Percentiles rank a stretch among this genome's conserved stretches.
phyloP scores from a whole-genome alignment of 78 protist species.

The Isochrysis galbana region DNA sequence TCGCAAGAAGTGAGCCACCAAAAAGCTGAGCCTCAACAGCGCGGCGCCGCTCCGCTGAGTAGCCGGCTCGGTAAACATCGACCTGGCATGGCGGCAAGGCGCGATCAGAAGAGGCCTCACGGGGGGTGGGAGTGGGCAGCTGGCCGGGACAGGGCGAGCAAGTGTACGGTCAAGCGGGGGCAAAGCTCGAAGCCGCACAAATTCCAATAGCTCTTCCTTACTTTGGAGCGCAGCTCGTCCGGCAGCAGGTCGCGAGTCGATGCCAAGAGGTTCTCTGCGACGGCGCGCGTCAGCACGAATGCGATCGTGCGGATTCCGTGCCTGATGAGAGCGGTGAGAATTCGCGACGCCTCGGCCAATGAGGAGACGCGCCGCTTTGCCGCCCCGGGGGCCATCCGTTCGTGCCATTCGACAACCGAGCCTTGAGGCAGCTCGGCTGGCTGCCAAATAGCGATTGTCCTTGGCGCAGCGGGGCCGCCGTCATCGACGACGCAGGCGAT shows the following conservation, averaged over 20 bases:
- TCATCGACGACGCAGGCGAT: background rate
- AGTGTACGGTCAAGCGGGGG: too few species aligned
- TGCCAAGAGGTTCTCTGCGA: constrained; percentile 36
- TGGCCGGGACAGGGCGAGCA: too few species aligned
- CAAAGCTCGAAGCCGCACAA: too few species aligned
- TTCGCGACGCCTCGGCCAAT: background rate
- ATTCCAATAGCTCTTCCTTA: too few species aligned
- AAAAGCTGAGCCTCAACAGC: constrained; percentile 37
- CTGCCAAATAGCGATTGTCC: constrained; percentile 45
- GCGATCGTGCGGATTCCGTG: background rate
- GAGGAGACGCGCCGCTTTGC: background rate
- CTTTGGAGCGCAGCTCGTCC: background rate
- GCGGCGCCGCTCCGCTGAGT: constrained; percentile 28
- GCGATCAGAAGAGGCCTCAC: too few species aligned
- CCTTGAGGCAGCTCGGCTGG: background rate
- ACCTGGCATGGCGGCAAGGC: too few species aligned
- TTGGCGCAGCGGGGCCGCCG: constrained; percentile 38
- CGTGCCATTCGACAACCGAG: background rate
- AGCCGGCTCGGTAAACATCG: constrained; percentile 46
- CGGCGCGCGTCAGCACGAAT: constrained; percentile 8
- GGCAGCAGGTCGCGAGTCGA: background rate
- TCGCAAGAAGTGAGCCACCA: constrained; percentile 38
- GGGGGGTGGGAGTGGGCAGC: too few species aligned
- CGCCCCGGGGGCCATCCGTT: background rate
- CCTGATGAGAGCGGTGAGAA: background rate